Evolutionary conservation across 2,329 filamentous ascomycete genomes (phyloP), one percentile per base, ranked within the genome.

Genomic region (Ceratocystis lukuohia): DNA sequence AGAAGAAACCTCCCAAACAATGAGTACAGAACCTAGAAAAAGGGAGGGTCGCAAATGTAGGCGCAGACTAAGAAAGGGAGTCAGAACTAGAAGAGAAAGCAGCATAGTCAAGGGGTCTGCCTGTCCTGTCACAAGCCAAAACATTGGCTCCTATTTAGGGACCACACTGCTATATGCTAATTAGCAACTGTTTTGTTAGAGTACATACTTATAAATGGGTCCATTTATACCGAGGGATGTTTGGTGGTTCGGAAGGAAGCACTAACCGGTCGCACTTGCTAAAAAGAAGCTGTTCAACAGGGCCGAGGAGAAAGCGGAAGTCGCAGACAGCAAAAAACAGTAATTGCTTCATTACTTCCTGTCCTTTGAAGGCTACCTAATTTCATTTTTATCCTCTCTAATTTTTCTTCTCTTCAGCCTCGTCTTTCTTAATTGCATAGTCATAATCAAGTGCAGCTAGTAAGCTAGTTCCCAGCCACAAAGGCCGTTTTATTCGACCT

Each of bases 61-160:
- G 48, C 22, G 22, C 10, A 41, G 12, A 53, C 25, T 10, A 22
- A 53, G 25, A 53, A 4, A 20, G n/a, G 48, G 48, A 57, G 53
- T 41, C 37, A 33, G 6, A 33, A 57, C 56, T 37, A 57, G 53
- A 22, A n/a, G 25, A 57, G 53, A 57, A 57, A 57, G 22, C 28
- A 17, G 56, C n/a, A 37, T 59, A 59, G 28, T 59, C 56, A 33
- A 59, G 56, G 56, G 56, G 56, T 5, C 50, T 30, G 20, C 25
- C 50, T 15, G 50, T 20, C 2, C 56, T 59, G 25, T 59, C 56
- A 59, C 56, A 59, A 59, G 56, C 56, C 56, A 59, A 59, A 59
- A 59, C 56, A 59, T 59, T 37, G 56, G 12, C 1, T 15, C 28
- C 1, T 37, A 2, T 7, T 37, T 59, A 59, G 28, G 28, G 56